Base-by-base conservation (phyloP, 352 stramenopile species). In the Globisporangium megalacanthum region DNA sequence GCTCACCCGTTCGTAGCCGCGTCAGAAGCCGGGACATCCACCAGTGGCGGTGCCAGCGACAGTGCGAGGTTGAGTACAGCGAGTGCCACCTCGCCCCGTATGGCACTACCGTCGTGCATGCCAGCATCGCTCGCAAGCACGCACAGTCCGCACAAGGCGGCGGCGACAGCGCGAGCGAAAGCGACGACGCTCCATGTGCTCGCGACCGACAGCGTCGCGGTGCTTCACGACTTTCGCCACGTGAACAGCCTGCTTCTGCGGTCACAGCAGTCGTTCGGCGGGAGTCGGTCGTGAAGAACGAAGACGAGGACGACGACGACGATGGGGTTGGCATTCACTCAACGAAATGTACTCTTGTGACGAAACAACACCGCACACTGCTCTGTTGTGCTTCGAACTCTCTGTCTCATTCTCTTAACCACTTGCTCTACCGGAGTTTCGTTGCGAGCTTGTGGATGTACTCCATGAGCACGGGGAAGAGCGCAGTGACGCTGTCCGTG, bases 401-500 rank as follows among this genome's bases (percentile, higher is more conserved):
- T 48, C 42, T 19, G 3, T 25, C 4, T 19, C 17, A 2, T 6
- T 4, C n/a, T n/a, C 8, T 13, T 4, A 3, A 2, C 14, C 8
- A 31, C 20, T n/a, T 33, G 37, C 7, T 22, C 58, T 74, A 92
- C 56, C 79, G 83, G 37, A 94, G 58, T 46, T 73, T 79, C 10
- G 69, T 89, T 31, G 81, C 81, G 39, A 88, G 62, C 66, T 96
- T 94, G 69, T 97, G 88, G 22, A 94, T 90, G 60, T 88, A 87
- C 52, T 97, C 88, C 52, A 94, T 78, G 56, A 97, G 69, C 49
- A 93, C 72, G 13, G 85, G 86, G 67, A 95, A 79, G 64, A 99
- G 75, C 19, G 96, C 95, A 35, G 80, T 89, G 33, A 99, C 83
- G 65, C 89, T 98, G 62, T 99, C 95, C 56, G 88, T 93, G 63